Conservation (phyloP, 1,284 basidiomycete genomes). For the Rhodotorula sp. region DNA sequence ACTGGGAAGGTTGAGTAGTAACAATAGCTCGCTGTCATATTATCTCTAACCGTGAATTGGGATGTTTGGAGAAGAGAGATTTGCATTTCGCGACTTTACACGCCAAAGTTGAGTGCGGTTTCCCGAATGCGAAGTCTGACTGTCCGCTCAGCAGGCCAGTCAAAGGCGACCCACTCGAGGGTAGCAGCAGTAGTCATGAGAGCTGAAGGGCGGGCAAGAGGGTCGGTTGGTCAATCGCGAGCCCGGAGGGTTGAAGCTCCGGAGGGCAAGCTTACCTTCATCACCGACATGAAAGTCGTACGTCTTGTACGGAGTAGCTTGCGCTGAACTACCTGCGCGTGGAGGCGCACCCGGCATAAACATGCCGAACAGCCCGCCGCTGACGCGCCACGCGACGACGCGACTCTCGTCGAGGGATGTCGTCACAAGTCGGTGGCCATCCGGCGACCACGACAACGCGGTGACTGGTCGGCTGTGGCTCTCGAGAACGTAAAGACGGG, state of each 20-base stretch:
- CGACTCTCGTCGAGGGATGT: conserved; percentile 77
- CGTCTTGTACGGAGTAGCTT: conserved; percentile 66
- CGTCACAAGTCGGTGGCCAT: conserved; percentile 84
- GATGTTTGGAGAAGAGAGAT: too few relatives aligned
- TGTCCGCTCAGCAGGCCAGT: conserved; percentile 77
- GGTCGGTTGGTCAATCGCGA: not conserved
- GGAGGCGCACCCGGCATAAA: conserved; percentile 89
- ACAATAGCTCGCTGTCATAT: not conserved
- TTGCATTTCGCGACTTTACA: not conserved
- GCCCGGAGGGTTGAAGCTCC: not conserved
- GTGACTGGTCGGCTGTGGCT: conserved; percentile 76
- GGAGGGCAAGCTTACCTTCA: conserved; percentile 49
- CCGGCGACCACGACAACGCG: conserved; percentile 84
- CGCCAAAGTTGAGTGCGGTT: conserved; percentile 68
- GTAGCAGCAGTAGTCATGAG: conserved; percentile 68
- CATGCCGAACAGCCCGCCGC: conserved; percentile 58
- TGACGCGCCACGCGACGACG: conserved; percentile 56
- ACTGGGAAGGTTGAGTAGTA: conserved; percentile 24
- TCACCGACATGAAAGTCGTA: conserved; percentile 63
- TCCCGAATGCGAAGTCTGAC: conserved; percentile 76
- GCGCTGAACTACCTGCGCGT: conserved; percentile 60
- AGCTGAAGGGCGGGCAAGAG: conserved; percentile 50
- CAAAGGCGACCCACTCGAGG: conserved; percentile 70
- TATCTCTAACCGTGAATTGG: not conserved
- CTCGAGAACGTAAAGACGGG: conserved; percentile 89